phyloP scores from a whole-genome alignment of 2,329 filamentous ascomycete species.

The Cladosporium sp. region DNA sequence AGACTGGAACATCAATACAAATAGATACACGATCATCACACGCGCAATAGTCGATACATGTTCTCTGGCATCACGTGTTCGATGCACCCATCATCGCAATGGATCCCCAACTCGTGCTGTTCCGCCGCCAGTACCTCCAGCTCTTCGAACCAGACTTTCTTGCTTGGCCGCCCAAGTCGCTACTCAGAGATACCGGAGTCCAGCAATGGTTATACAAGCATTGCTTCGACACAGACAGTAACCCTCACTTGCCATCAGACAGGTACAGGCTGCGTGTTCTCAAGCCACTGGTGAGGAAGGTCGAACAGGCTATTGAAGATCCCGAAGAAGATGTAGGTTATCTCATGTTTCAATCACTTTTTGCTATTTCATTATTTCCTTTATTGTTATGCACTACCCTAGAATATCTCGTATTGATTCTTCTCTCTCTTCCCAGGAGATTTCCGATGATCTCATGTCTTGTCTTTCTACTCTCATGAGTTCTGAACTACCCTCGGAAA shows the following conservation, averaged over 20 bases:
- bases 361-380: slow-evolving; percentile 27
- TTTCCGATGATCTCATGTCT: slow-evolving; percentile 77
- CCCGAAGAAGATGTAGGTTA: slow-evolving; percentile 82
- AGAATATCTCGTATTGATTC: slow-evolving; percentile 11
- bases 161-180: slow-evolving; percentile 60
- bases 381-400: slow-evolving; percentile 17
- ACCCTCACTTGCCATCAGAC: slow-evolving; percentile 62
- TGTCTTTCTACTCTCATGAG: slow-evolving; percentile 66
- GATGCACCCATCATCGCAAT: slow-evolving; percentile 20
- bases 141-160: slow-evolving; percentile 63
- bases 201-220: slow-evolving; percentile 67
- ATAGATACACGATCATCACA: too few species aligned
- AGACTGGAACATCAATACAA: too few species aligned
- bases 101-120: slow-evolving; percentile 42
- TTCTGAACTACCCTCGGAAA: slow-evolving; percentile 63
- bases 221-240: slow-evolving; percentile 63
- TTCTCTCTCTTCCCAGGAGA: slow-evolving; percentile 59
- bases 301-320: slow-evolving; percentile 74
- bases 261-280: slow-evolving; percentile 71
- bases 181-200: slow-evolving; percentile 60
- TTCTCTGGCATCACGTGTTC: background rate
- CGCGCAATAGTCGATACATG: background rate
- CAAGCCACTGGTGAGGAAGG: slow-evolving; percentile 68
- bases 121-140: slow-evolving; percentile 78
- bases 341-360: background rate